Evolutionary conservation across 495 filamentous ascomycete species (phyloP), one percentile per base, ranked within the genome.

Genomic region (Penicillium silybi): DNA sequence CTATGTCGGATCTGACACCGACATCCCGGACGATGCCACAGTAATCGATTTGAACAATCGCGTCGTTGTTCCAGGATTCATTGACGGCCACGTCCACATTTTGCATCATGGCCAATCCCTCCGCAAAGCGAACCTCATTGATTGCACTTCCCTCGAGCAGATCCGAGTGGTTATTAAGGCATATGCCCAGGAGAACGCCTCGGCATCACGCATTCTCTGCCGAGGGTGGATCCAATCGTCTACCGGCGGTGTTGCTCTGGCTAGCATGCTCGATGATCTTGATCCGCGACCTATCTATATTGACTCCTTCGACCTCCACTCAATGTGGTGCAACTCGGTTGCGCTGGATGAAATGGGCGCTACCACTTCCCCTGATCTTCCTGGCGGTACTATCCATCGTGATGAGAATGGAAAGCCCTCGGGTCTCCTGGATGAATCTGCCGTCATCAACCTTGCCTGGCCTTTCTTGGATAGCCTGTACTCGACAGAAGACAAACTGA

Each of bases 61-160:
- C 18, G 74, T 78, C 20, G 65, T 86, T 10, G 62, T 85, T 26
- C 84, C 84, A 0, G 81, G 82, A 20, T 87, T 87, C 57, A 78
- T 86, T 42, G 83, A 86, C 56, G 80, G 75, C 3, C 83, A 86
- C 59, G 78, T 84, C 59, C 83, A 86, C 52, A 71, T 86, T 22
- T 65, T 85, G 53, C 73, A 84, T 20, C 73, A 83, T 32, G 83
- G 82, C 7, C 76, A 80, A 29, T 77, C 83, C 0, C 72, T 84
- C 17, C 74, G 72, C 50, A 85, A 85, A 58, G 65, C 80, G 25
- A 69, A 78, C 45, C 70, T 87, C 4, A 72, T 79, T 27, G 35
- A 45, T 6, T 85, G 83, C 67, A 77, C 71, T 26, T 69, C 72
- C 7, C 73, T 85, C 3, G 54, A 67, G 17, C 76, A 83, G 16